Conservation (phyloP, 306 rosid species). For the Cicer yamashitae region DNA sequence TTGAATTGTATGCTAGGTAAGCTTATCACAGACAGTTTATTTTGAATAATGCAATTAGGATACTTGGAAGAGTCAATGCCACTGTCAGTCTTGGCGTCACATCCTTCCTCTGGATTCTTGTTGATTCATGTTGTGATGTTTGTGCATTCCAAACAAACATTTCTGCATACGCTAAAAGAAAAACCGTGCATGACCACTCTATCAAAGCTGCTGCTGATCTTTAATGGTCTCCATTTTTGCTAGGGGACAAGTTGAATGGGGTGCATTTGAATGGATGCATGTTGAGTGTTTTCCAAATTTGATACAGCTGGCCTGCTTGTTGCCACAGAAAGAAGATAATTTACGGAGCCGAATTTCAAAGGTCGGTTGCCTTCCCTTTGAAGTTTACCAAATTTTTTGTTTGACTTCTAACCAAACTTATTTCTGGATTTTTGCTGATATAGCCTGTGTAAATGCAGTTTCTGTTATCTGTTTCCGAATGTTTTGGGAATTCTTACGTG, state of each 20-base stretch:
- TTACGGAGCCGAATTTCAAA: conserved; percentile 77
- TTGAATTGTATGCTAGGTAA: conserved; percentile 86
- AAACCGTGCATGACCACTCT: conserved; percentile 6
- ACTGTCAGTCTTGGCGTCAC: conserved; percentile 28
- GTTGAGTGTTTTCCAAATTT: conserved; percentile 84
- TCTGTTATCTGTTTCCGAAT: conserved; percentile 78
- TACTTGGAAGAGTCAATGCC: conserved; percentile 42
- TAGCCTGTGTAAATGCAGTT: conserved; percentile 63
- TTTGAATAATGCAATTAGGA: conserved; percentile 33
- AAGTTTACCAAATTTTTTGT: conserved; percentile 18
- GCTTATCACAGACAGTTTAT: conserved; percentile 36
- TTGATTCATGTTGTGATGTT: conserved; percentile 31
- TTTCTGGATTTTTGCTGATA: conserved; percentile 45
- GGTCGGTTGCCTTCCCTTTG: conserved; percentile 57
- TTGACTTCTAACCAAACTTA: conserved; percentile 19
- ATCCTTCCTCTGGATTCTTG: conserved; percentile 16
- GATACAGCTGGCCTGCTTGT: conserved; percentile 78
- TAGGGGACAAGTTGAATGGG: conserved; percentile 86
- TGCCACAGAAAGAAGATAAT: conserved; percentile 91
- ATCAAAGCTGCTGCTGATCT: conserved; percentile 42
- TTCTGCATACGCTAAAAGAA: conserved; percentile 10
- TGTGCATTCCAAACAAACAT: conserved; percentile 12
- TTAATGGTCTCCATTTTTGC: conserved; percentile 45
- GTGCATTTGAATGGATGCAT: conserved; percentile 95
- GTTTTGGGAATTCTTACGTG: conserved; percentile 80